Conservation (phyloP, 345 rosid species). For the Gossypium herbaceum region DNA sequence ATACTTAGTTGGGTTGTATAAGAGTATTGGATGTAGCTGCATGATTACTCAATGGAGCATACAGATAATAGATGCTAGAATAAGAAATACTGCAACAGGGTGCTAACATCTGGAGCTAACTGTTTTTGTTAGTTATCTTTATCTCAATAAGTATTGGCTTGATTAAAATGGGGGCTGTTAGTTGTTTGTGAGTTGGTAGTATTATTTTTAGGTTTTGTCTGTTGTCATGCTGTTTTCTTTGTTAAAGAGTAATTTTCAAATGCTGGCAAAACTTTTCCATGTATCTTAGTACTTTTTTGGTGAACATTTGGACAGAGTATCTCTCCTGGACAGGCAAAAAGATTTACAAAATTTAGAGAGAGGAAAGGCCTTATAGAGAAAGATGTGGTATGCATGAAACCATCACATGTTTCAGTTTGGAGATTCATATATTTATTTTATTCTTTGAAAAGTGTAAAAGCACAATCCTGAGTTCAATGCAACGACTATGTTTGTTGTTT, state of each 20-base stretch:
- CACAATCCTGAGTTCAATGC: slow-evolving; percentile 5
- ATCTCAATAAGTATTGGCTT: not conserved
- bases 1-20: not conserved
- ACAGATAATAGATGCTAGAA: not conserved
- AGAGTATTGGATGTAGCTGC: not conserved
- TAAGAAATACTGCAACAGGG: not conserved
- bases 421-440: slow-evolving; percentile 2
- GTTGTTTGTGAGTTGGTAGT: not conserved
- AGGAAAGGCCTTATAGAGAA: slow-evolving; percentile 88
- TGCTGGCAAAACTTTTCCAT: not conserved
- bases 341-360: slow-evolving; percentile 90
- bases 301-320: slow-evolving; percentile 61
- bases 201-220: slow-evolving; percentile 1
- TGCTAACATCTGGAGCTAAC: not conserved
- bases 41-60: not conserved
- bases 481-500: slow-evolving; percentile 12
- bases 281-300: slow-evolving; percentile 3
- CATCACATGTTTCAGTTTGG: not conserved
- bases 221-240: not conserved
- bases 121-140: not conserved
- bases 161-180: not conserved
- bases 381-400: slow-evolving; percentile 75
- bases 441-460: not conserved
- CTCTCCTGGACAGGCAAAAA: slow-evolving; percentile 83
- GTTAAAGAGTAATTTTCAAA: not conserved